Base-by-base conservation (phyloP, 1,284 basidiomycete species). In the Exsudoporus floridanus region DNA sequence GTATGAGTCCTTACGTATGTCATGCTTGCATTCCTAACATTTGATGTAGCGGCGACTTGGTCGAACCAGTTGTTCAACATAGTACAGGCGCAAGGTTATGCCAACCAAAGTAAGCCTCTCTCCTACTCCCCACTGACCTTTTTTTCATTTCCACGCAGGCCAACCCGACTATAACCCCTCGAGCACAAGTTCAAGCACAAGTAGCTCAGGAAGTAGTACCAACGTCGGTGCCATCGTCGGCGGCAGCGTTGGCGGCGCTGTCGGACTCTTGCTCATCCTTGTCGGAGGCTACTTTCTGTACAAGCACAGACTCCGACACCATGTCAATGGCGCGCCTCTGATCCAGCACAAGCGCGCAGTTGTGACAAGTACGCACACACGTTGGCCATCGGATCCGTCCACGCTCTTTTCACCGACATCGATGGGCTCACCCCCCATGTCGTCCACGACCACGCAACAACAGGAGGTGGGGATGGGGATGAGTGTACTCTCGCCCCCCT, bases 151-250 rank as follows among this genome's bases (percentile, higher is more conserved):
- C 3, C 13, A 14, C 2, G 7, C 31, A 61, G 63, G 34, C 10
- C 14, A 41, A 1, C 12, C 66, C 4, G 50, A 58, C 39, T 54
- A 56, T 18, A 44, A 27, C 28, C 55, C 63, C 19, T 13, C 25
- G 3, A 40, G 16, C 16, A 0, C 38, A 12, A 50, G 7, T 10
- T 44, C 62, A 8, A 39, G 21, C 13, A 44, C 61, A 30, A 37
- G 37, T 33, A 36, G 34, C 14, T 28, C 49, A 4, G 42, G 46
- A 37, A 49, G n/a, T 18, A 46, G n/a, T 12, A 19, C 27, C 5
- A 33, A 65, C 38, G 7, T 64, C 5, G 58, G 55, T 28, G 61
- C 55, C 25, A 62, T 66, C 35, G 30, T 66, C 5, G 65, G 65
- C 1, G 64, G 62, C 4, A 49, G 52, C 18, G 41, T 66, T 1